These are phyloP conservation scores for Chrysoporthe puriensis DNA, from an alignment of 2,329 filamentous ascomycete species.

Conservation along the genomic window DNA sequence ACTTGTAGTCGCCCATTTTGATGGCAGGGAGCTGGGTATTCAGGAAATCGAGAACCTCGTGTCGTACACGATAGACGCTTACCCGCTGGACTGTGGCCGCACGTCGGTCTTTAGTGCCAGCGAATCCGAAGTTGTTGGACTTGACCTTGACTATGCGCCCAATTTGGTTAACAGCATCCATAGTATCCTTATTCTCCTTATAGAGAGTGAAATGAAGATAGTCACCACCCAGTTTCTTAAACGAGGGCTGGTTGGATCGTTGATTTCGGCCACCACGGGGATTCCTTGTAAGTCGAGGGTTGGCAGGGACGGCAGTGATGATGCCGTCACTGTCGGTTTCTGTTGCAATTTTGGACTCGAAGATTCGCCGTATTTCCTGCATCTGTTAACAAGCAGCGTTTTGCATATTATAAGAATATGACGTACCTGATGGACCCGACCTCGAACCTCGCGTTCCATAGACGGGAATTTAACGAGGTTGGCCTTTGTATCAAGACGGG, in stretches of 20 bases:
- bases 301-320: slow-evolving; percentile 65
- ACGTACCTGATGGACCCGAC: slow-evolving; percentile 53
- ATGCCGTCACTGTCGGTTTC: slow-evolving; percentile 62
- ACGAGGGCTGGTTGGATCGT: slow-evolving; percentile 24
- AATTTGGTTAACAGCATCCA: slow-evolving; percentile 83
- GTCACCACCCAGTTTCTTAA: slow-evolving; percentile 57
- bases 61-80: slow-evolving; percentile 59
- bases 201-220: slow-evolving; percentile 90
- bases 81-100: slow-evolving; percentile 85
- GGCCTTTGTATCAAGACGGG: slow-evolving; percentile 35
- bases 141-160: slow-evolving; percentile 75
- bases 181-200: slow-evolving; percentile 97
- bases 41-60: slow-evolving; percentile 65
- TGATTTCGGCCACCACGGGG: slow-evolving; percentile 36
- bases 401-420: background rate
- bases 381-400: slow-evolving; percentile 24
- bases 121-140: slow-evolving; percentile 72
- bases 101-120: slow-evolving; percentile 88
- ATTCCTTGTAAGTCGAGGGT: slow-evolving; percentile 49
- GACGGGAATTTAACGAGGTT: slow-evolving; percentile 44
- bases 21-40: slow-evolving; percentile 66
- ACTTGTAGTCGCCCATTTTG: slow-evolving; percentile 79
- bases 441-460: slow-evolving; percentile 49
- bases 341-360: slow-evolving; percentile 77
- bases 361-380: slow-evolving; percentile 73